These are phyloP conservation scores for Apiotrichum veenhuisii DNA, from an alignment of 1,284 basidiomycete species.

Conservation along the genomic window DNA sequence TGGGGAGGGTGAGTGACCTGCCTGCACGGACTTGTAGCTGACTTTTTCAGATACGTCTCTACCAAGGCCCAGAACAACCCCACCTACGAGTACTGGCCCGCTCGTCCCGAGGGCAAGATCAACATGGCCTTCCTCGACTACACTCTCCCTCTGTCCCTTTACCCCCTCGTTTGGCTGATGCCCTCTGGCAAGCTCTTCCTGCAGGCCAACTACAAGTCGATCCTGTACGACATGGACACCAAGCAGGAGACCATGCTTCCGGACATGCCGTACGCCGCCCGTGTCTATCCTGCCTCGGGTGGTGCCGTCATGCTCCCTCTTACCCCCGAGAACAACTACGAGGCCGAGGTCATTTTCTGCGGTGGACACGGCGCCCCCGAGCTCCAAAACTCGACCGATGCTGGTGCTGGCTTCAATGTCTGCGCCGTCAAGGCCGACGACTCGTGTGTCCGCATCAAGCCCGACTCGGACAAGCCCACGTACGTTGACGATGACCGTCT, in stretches of 20 bases:
- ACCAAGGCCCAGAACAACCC: constrained; percentile 68
- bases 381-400: constrained; percentile 40
- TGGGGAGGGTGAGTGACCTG: constrained; percentile 40
- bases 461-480: constrained; percentile 66
- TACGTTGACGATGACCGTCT: constrained; percentile 64
- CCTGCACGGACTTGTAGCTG: constrained; percentile 33
- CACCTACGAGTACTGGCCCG: constrained; percentile 69
- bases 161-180: constrained; percentile 78
- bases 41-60: constrained; percentile 73
- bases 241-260: constrained; percentile 32
- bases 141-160: constrained; percentile 87
- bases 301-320: constrained; percentile 85
- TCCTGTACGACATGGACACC: constrained; percentile 43
- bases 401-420: constrained; percentile 44
- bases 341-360: constrained; percentile 80
- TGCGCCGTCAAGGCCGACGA: constrained; percentile 47
- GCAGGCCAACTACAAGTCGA: constrained; percentile 59
- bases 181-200: constrained; percentile 67
- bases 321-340: constrained; percentile 83
- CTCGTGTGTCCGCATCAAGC: constrained; percentile 60
- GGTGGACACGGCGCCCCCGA: constrained; percentile 63
- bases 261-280: constrained; percentile 58
- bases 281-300: constrained; percentile 88
- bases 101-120: constrained; percentile 55
- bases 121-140: constrained; percentile 73